Evolutionary conservation across 495 filamentous ascomycete species (phyloP), one percentile per base, ranked within the genome.

Genomic region (Hypomontagnella monticulosa): DNA sequence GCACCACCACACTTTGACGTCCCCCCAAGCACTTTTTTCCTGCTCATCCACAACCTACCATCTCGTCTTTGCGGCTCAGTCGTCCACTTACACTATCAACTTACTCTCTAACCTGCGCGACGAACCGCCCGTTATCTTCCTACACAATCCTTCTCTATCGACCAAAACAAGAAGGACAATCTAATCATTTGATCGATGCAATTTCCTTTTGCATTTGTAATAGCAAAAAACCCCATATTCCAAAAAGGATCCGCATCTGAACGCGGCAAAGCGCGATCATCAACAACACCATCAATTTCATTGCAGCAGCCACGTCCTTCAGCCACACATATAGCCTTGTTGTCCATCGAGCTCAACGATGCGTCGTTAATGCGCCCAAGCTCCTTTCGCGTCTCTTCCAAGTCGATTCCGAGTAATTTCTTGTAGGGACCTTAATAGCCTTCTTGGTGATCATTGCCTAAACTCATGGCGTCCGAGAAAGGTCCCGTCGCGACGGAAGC

Each of bases 301-400:
- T 46, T 46, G 49, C 49, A 61, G 62, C 71, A 74, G 81, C 81
- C 81, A 83, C 81, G 74, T 72, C 80, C 78, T 77, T 63, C 81
- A 81, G 79, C 81, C 80, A 80, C 79, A 81, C 80, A 75, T 71
- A 69, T 72, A 74, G 70, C 70, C 75, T 73, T 71, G 67, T 57
- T 63, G 40, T 61, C 63, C 57, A 53, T 67, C 68, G 49, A 67
- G 64, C 70, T 71, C 66, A 74, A 77, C 70, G 71, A 83, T 81
- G 80, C 74, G 63, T 64, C 62, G 60, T 66, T 71, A 66, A 71
- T 72, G 70, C 71, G 75, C 69, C 74, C 70, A 65, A 73, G 62
- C 67, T 67, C 55, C 32, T 27, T 66, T 63, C 61, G 61, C 51
- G 48, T 67, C 57, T 62, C 41, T 59, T 57, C 18, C 34, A 49